phyloP scores from a whole-genome alignment of 768 basidiomycete species.

The Tricholoma furcatifolium region DNA sequence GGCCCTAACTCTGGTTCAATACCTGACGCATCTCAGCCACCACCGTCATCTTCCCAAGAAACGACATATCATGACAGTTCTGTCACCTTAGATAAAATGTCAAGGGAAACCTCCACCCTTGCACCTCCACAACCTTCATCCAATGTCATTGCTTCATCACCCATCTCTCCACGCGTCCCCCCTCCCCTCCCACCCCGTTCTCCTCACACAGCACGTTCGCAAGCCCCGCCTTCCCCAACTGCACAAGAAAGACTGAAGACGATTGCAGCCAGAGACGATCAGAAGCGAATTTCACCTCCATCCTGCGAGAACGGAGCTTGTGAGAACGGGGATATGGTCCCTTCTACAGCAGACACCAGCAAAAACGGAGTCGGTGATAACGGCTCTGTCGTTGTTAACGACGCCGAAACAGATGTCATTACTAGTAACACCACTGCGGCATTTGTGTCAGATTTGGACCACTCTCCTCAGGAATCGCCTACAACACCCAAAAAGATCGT shows the following conservation, averaged over 20 bases:
- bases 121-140: not conserved
- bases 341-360: conserved; percentile 4
- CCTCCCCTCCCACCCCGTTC: conserved; percentile 52
- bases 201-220: conserved; percentile 22
- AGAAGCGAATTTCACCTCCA: conserved; percentile 16
- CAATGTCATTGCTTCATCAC: not conserved
- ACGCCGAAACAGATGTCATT: not conserved
- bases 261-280: conserved; percentile 49
- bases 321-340: not conserved
- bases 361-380: not conserved
- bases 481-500: not conserved
- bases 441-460: conserved; percentile 7
- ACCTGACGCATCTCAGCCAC: not conserved
- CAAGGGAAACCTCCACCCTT: conserved; percentile 1
- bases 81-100: not conserved
- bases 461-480: not conserved
- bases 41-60: conserved; percentile 8
- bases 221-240: conserved; percentile 19
- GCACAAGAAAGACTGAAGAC: conserved; percentile 58
- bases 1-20: conserved; percentile 13
- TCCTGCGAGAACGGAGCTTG: conserved; percentile 6
- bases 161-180: conserved; percentile 35
- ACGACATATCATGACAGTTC: conserved; percentile 10
- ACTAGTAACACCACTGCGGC: not conserved
- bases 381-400: not conserved